Percentiles rank a stretch among this genome's conserved stretches.
Evolutionary conservation across 2,329 filamentous ascomycete genomes (phyloP).

Genomic region (Sodiomyces alkalinus): DNA sequence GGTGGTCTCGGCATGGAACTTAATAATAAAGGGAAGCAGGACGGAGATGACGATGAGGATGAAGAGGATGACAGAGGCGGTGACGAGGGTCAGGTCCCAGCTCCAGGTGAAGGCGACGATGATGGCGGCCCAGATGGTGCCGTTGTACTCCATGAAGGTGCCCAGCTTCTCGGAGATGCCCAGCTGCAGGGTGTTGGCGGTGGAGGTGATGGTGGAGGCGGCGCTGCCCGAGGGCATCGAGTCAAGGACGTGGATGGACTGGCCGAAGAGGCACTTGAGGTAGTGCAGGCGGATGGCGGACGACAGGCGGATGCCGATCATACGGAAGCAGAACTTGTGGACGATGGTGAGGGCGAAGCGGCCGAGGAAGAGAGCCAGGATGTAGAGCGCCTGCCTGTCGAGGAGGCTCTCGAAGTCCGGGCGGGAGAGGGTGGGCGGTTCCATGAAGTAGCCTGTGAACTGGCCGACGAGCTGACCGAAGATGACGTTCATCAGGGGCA

Average conservation of each 20-base stretch:
- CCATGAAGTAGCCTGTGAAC: slow-evolving; percentile 29
- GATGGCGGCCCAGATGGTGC: slow-evolving; percentile 36
- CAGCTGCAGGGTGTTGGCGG: slow-evolving; percentile 47
- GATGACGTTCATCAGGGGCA: slow-evolving; percentile 39
- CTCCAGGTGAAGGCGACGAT: slow-evolving; percentile 40
- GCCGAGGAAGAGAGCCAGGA: slow-evolving; percentile 55
- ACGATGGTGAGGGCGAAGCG: slow-evolving; percentile 50
- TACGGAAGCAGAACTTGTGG: slow-evolving; percentile 44
- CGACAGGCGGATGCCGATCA: slow-evolving; percentile 47
- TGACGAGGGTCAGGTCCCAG: slow-evolving; percentile 46
- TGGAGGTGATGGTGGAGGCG: slow-evolving; percentile 47
- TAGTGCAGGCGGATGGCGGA: slow-evolving; percentile 49
- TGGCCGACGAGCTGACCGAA: slow-evolving; percentile 26
- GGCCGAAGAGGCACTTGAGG: slow-evolving; percentile 44
- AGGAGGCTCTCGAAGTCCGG: slow-evolving; percentile 24
- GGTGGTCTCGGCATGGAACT: slow-evolving; percentile 28
- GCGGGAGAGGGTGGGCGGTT: slow-evolving; percentile 16
- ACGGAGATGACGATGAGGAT: slow-evolving; percentile 31
- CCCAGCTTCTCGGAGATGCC: slow-evolving; percentile 51
- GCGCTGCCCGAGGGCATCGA: slow-evolving; percentile 47
- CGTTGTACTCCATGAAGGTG: slow-evolving; percentile 37
- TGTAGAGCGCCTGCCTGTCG: slow-evolving; percentile 41
- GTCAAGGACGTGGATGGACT: slow-evolving; percentile 54
- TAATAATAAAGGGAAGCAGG: slow-evolving; percentile 40
- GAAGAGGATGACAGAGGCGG: slow-evolving; percentile 39